These are phyloP conservation scores for Globisporangium acanthophoron DNA, from an alignment of 352 stramenopile species.

Conservation along the genomic window DNA sequence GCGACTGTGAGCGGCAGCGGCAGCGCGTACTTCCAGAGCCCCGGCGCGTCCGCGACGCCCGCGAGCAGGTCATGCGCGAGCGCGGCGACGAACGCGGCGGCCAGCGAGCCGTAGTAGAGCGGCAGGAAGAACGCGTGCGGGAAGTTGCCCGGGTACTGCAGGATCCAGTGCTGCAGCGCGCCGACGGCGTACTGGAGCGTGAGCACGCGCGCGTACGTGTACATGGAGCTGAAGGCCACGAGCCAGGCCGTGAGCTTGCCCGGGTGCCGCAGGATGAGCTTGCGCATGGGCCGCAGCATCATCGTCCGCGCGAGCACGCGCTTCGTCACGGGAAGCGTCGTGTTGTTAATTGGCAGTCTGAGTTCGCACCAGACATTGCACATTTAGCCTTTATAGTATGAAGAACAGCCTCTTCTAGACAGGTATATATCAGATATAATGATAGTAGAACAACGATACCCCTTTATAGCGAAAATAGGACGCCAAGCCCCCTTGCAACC, in stretches of 20 bases:
- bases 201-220: slow-evolving; percentile 67
- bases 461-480: no score
- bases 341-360: neutral
- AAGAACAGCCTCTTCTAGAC: no score
- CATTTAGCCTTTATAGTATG: no score
- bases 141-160: slow-evolving; percentile 51
- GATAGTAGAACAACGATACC: no score
- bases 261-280: slow-evolving; percentile 58
- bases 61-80: slow-evolving; percentile 35
- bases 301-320: neutral
- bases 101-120: slow-evolving; percentile 42
- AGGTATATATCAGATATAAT: no score
- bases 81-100: slow-evolving; percentile 23
- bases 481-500: no score
- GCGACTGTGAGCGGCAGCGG: slow-evolving; percentile 54
- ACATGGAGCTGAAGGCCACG: slow-evolving; percentile 50
- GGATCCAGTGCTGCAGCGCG: slow-evolving; percentile 42
- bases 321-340: no score
- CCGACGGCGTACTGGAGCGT: slow-evolving; percentile 43
- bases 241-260: slow-evolving; percentile 41
- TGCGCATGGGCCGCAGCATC: slow-evolving; percentile 31
- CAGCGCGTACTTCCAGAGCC: slow-evolving; percentile 59
- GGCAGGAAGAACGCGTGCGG: slow-evolving; percentile 48
- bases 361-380: no score
- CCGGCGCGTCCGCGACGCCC: slow-evolving; percentile 13